Base-by-base conservation (phyloP, 2,329 filamentous ascomycete species). In the Thyridium curvatum region DNA sequence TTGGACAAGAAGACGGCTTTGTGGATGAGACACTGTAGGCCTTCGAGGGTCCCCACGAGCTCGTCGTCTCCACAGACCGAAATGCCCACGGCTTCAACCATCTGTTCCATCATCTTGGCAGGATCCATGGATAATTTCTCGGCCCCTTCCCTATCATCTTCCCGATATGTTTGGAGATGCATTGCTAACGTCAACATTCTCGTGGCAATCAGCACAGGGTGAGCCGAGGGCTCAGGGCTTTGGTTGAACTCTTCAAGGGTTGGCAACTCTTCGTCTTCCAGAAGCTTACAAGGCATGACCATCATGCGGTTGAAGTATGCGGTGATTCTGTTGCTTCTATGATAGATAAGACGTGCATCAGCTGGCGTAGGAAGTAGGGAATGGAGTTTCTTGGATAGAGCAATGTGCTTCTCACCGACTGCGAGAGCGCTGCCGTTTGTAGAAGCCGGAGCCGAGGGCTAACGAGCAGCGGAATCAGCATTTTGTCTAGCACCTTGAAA, bases 1-100 rank as follows among this genome's bases (percentile, higher is more conserved):
- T 72, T 72, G 15, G 64, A 63, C 12, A 67, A 54, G 43, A 64
- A 70, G 10, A 70, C 54, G 4, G 58, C 59, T 43, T 72, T 62
- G 0, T 74, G 54, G 43, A 72, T 56, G 6, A 75, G 42, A 33
- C 66, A 69, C 41, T 73, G 68, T 5, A 75, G 48, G 0, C 68
- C 68, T 37, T 72, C 69, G 2, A 71, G 35, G 0, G 62, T 67
- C 12, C 49, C 53, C 0, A 66, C 46, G 1, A 76, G 50, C 3
- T 64, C 59, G 32, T 74, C 65, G 13, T 73, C 39, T 7, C 38
- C 30, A 6, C 32, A 28, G 21, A 30, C 41, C 2, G 43, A 43
- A n/a, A 32, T 34, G 8, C 49, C 54, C 2, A 55, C 55, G 1
- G 49, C 47, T 9, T 56, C 51, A 2, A 61, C 47, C 1, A 52